Evolutionary conservation across 805 yeast species (phyloP).

Genomic region (Barnettozyma sucrosica): DNA sequence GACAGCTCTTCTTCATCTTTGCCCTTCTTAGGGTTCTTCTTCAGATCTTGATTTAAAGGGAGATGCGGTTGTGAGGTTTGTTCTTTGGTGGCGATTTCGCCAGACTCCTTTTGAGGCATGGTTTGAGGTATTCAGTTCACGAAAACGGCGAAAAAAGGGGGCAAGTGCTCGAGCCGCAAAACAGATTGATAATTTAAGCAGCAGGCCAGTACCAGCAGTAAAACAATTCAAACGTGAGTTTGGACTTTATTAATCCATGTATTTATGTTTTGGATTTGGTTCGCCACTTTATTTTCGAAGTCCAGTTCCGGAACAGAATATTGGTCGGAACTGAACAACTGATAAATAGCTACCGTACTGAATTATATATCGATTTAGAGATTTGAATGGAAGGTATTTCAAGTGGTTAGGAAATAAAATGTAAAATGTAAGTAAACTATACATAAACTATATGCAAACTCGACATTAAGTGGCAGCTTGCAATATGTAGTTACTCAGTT

Average conservation of each 20-base stretch:
- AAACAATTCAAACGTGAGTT: not conserved
- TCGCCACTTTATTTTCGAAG: not conserved
- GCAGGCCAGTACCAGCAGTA: not conserved
- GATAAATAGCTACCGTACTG: no score
- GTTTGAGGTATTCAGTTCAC: not conserved
- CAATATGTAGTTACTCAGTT: no score
- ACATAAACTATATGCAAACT: no score
- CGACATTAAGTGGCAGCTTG: no score
- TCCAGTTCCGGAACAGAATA: not conserved
- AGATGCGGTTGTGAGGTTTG: constrained; percentile 9
- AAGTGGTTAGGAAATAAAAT: no score
- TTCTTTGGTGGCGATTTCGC: constrained; percentile 26
- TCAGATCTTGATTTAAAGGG: constrained; percentile 7
- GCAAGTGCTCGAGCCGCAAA: not conserved
- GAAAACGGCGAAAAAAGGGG: not conserved
- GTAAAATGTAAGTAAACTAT: no score
- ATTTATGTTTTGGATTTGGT: constrained; percentile 4
- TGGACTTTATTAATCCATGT: not conserved
- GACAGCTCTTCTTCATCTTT: constrained; percentile 72
- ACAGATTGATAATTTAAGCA: not conserved
- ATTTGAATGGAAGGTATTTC: no score
- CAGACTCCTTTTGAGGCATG: constrained; percentile 16
- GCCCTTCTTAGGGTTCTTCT: constrained; percentile 18
- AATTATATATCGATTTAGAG: no score
- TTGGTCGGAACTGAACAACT: not conserved